A percentile compares a stretch with the other conserved stretches of the same genome.
phyloP scores from a whole-genome alignment of 129 eudicot genomes.

The Sambucus nigra region DNA sequence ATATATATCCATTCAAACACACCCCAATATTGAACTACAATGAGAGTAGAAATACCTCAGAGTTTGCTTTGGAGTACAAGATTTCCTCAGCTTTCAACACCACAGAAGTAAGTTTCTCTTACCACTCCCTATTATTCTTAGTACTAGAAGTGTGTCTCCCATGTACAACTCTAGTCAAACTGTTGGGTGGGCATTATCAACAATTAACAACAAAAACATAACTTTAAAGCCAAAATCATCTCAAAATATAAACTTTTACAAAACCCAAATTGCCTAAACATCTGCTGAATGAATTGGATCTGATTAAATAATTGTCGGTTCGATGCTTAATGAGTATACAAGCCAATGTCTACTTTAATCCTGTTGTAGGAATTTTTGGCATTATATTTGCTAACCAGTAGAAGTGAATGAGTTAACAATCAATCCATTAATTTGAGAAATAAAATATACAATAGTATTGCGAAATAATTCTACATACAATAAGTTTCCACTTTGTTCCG shows the following conservation, averaged over 20 bases:
- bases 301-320: no score
- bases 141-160: constrained; percentile 54
- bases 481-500: no score
- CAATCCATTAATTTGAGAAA: no score
- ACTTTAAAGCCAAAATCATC: background rate
- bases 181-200: constrained; percentile 26
- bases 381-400: no score
- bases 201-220: background rate
- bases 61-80: constrained; percentile 94
- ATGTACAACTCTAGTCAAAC: constrained; percentile 63
- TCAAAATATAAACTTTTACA: no score
- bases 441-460: no score
- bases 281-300: constrained; percentile 71
- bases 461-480: no score
- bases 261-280: constrained; percentile 40
- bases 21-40: background rate
- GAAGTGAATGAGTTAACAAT: no score
- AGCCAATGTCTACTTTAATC: no score
- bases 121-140: constrained; percentile 89
- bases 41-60: constrained; percentile 51
- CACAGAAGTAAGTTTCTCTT: constrained; percentile 75
- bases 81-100: constrained; percentile 89
- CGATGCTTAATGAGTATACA: no score
- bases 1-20: background rate
- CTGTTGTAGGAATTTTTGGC: no score